Conservation (phyloP, 805 yeast genomes). For the Candida easanensis region DNA sequence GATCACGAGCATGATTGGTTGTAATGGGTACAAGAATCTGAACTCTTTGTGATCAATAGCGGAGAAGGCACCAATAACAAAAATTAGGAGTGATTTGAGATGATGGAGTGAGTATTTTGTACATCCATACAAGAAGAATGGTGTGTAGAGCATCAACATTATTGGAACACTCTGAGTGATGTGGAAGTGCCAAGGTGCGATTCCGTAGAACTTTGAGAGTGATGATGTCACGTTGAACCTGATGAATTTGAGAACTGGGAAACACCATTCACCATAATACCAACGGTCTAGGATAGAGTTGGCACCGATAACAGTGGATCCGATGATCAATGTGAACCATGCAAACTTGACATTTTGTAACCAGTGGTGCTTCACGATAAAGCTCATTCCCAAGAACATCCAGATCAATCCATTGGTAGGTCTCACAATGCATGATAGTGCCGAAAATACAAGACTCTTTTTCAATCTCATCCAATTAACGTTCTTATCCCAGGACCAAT, state of each 20-base stretch:
- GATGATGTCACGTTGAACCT: conserved; percentile 76
- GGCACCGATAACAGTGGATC: conserved; percentile 24
- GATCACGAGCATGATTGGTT: conserved; percentile 64
- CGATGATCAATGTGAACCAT: conserved; percentile 8
- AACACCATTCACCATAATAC: conserved; percentile 53
- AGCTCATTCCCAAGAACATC: conserved; percentile 53
- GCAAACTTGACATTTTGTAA: conserved; percentile 13
- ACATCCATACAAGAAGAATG: conserved; percentile 52
- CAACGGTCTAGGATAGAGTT: conserved; percentile 51
- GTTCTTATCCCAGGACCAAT: conserved; percentile 62
- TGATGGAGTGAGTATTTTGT: conserved; percentile 22
- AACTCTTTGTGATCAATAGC: conserved; percentile 82
- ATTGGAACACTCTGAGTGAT: conserved; percentile 80
- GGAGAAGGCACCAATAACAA: conserved; percentile 59
- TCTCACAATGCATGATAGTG: conserved; percentile 65
- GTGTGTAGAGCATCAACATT: conserved; percentile 61
- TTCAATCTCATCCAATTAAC: conserved; percentile 25
- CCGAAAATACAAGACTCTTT: conserved; percentile 49
- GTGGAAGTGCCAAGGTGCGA: conserved; percentile 82
- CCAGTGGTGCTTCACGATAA: conserved; percentile 9
- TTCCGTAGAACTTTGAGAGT: conserved; percentile 80
- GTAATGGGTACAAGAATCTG: conserved; percentile 81
- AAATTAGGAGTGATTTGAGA: conserved; percentile 32
- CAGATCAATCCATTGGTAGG: conserved; percentile 85
- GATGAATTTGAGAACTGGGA: conserved; percentile 69